These are phyloP conservation scores for Sonneratia alba DNA, from an alignment of 345 rosid species.

Conservation along the genomic window DNA sequence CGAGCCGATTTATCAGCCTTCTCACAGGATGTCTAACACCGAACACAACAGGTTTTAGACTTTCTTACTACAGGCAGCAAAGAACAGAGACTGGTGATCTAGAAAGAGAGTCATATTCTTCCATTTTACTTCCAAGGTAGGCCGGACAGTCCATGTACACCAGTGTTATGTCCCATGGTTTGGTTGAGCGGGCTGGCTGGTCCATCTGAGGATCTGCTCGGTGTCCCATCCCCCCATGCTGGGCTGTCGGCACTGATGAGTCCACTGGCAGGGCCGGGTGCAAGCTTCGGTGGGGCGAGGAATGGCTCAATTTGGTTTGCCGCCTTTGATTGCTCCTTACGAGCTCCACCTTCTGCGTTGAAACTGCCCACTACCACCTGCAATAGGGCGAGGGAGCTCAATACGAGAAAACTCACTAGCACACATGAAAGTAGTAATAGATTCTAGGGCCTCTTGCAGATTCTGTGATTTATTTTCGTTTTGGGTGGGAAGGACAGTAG, in stretches of 20 bases:
- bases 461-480: neutral
- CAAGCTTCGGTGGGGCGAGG: slow-evolving; percentile 14
- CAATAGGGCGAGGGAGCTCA: neutral
- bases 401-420: neutral
- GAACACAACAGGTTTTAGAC: neutral
- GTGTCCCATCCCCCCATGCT: slow-evolving; percentile 27
- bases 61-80: slow-evolving; percentile 1
- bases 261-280: slow-evolving; percentile 10
- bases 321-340: slow-evolving; percentile 24
- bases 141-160: slow-evolving; percentile 23
- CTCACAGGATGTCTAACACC: neutral
- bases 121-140: slow-evolving; percentile 34
- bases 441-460: neutral
- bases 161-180: slow-evolving; percentile 27
- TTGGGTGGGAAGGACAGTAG: neutral
- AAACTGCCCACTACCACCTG: slow-evolving; percentile 50
- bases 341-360: slow-evolving; percentile 21
- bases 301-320: slow-evolving; percentile 23
- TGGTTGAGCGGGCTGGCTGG: slow-evolving; percentile 42
- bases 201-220: slow-evolving; percentile 48
- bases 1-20: neutral
- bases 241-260: slow-evolving; percentile 33
- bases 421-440: neutral
- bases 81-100: neutral
- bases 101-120: neutral